Base-by-base conservation (phyloP, 371 early-diverging fungal species). In the Mucor mucedo region DNA sequence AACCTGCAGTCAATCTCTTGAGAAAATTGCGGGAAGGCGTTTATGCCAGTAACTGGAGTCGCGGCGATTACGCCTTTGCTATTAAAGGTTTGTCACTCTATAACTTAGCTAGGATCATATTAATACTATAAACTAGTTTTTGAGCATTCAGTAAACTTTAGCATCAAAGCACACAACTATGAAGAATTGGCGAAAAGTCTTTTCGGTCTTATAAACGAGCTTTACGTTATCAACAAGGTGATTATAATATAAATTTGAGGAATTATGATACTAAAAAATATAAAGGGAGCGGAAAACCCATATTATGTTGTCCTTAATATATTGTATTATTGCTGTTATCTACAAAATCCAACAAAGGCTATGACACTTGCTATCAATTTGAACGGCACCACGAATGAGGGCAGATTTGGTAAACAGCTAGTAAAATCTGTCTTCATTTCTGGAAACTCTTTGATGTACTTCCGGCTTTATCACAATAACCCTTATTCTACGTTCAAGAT, bases 21-120 rank as follows among this genome's bases (percentile, higher is more conserved):
- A 55, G 73, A 42, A 69, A 66, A 39, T 57, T 73, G 16, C 63
- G 73, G 29, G 73, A 73, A 57, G 73, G 64, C 28, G 40, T 69
- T 5, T 66, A 55, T 57, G 60, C 70, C 1, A 57, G 64, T 28
- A 10, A 63, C n/a, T 63, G 65, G 63, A 66, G 59, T 38, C 9
- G 58, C 11, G 53, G 62, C 6, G 42, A 73, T 11, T 45, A 55
- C 40, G 28, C 21, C 1, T 73, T 73, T 52, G 52, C 66, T 10
- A 63, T 48, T 5, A 21, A 63, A 61, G 72, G 72, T 69, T 52
- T 10, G 16, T 13, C 30, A 1, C 10, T 0, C 5, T 48, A 47
- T 4, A 47, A 3, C 5, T 10, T 13, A 30, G 7, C 11, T 50
- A 10, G 6, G 21, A 21, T 5, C 2, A 21, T 4, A n/a, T 6